Conservation (phyloP, 2,329 filamentous ascomycete genomes). For the Fusarium begoniae region DNA sequence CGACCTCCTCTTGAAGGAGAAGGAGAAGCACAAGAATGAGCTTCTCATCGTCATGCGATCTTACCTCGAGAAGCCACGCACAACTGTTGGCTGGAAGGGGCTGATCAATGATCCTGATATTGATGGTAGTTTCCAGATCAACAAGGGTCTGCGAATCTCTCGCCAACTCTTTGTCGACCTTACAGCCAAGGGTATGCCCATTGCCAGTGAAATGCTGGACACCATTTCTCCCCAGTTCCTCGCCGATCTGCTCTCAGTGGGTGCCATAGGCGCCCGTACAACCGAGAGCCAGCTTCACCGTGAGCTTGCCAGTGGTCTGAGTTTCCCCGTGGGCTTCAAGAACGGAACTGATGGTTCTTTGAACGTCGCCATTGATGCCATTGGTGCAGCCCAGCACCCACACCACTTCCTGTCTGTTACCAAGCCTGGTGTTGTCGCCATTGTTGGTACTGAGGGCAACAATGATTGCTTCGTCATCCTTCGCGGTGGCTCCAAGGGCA, state of each 20-base stretch:
- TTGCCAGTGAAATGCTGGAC: conserved; percentile 97
- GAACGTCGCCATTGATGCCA: conserved; percentile 91
- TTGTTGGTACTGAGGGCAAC: conserved; percentile 93
- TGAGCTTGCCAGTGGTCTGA: conserved; percentile 91
- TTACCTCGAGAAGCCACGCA: conserved; percentile 98
- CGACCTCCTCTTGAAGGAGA: conserved; percentile 79
- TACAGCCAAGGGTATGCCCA: conserved; percentile 91
- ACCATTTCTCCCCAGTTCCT: conserved; percentile 98
- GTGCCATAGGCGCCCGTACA: conserved; percentile 93
- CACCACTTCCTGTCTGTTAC: conserved; percentile 98
- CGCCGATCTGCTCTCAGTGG: conserved; percentile 89
- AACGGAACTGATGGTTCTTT: conserved; percentile 96
- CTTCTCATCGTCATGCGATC: conserved; percentile 96
- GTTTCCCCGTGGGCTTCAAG: conserved; percentile 99
- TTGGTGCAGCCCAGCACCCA: conserved; percentile 88
- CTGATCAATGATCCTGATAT: conserved; percentile 99
- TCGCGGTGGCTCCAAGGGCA: conserved; percentile 89
- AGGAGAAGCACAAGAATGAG: conserved; percentile 88
- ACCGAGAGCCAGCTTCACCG: conserved; percentile 96
- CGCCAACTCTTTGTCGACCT: conserved; percentile 94
- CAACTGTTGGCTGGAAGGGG: conserved; percentile 98
- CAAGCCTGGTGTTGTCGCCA: conserved; percentile 93
- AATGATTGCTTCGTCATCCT: conserved; percentile 98
- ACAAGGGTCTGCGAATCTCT: conserved; percentile 89
- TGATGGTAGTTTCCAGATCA: conserved; percentile 98